Conservation (phyloP, 805 yeast species). For the Debaryomyces tyrocola region DNA sequence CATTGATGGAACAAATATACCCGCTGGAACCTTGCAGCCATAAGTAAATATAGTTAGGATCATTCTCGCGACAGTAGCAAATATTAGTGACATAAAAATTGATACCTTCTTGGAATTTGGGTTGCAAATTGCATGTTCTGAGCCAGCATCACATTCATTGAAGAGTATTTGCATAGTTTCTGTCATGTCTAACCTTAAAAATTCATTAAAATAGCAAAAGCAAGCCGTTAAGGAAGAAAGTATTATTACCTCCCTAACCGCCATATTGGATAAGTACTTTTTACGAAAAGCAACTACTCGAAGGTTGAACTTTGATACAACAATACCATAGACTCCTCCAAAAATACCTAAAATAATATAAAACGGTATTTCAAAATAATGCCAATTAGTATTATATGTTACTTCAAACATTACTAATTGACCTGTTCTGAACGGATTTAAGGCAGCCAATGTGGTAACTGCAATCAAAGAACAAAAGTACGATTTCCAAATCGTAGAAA, state of each 20-base stretch:
- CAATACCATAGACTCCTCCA: slow-evolving; percentile 88
- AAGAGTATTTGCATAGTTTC: slow-evolving; percentile 89
- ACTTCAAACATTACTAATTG: slow-evolving; percentile 92
- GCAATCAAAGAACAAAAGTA: slow-evolving; percentile 91
- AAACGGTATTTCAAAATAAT: slow-evolving; percentile 76
- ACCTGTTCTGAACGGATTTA: slow-evolving; percentile 93
- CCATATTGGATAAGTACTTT: slow-evolving; percentile 54
- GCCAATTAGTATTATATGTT: slow-evolving; percentile 86
- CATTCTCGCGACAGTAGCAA: slow-evolving; percentile 75
- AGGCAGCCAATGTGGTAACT: slow-evolving; percentile 71
- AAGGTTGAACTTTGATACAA: slow-evolving; percentile 73
- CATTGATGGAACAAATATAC: slow-evolving; percentile 95
- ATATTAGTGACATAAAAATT: slow-evolving; percentile 52
- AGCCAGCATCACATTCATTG: slow-evolving; percentile 67
- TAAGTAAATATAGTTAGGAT: slow-evolving; percentile 78
- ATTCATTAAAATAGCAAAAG: slow-evolving; percentile 81
- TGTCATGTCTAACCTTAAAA: slow-evolving; percentile 87
- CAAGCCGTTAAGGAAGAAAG: slow-evolving; percentile 70
- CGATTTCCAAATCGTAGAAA: slow-evolving; percentile 84
- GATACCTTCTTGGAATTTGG: slow-evolving; percentile 24
- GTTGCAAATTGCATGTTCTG: slow-evolving; percentile 42
- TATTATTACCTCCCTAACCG: slow-evolving; percentile 68
- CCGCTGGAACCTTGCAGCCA: slow-evolving; percentile 96
- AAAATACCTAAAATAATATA: slow-evolving; percentile 79
- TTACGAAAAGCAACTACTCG: slow-evolving; percentile 77